Conservation (phyloP, 2,329 filamentous ascomycete genomes). For the Penicillium sp. region DNA sequence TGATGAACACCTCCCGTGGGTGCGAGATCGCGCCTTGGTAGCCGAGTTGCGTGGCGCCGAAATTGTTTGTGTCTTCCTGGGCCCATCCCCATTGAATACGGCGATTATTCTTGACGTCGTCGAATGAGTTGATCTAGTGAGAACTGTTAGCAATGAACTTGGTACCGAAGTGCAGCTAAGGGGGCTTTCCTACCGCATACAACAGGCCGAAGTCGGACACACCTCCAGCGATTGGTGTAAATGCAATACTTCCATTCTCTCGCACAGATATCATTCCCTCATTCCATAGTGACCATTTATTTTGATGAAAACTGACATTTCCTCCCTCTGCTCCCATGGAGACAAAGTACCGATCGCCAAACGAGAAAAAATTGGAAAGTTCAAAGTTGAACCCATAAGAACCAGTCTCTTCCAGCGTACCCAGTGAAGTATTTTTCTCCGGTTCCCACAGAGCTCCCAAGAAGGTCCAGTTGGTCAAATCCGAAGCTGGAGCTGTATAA, state of each 20-base stretch:
- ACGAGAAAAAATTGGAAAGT: constrained; percentile 17
- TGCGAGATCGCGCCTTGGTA: constrained; percentile 14
- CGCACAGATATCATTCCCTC: constrained; percentile 14
- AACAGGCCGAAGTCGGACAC: constrained; percentile 13
- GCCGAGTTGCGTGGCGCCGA: constrained; percentile 12
- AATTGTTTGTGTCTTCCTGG: constrained; percentile 13
- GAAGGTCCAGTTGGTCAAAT: constrained; percentile 17
- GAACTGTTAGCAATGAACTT: not conserved
- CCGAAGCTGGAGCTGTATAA: constrained; percentile 11
- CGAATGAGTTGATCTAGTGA: constrained; percentile 12
- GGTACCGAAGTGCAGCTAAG: not conserved
- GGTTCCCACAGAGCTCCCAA: constrained; percentile 18
- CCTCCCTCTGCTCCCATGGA: constrained; percentile 19
- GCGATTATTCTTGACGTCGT: constrained; percentile 17
- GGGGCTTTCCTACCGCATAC: constrained; percentile 11
- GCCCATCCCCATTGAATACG: constrained; percentile 19
- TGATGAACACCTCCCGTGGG: constrained; percentile 15
- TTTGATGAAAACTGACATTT: constrained; percentile 13
- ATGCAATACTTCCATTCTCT: constrained; percentile 14
- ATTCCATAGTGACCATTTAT: constrained; percentile 16
- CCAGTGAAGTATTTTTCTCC: constrained; percentile 12
- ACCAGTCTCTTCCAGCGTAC: constrained; percentile 11
- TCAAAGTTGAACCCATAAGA: constrained; percentile 19
- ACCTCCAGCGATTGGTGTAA: constrained; percentile 14
- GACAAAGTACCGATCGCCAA: constrained; percentile 15